These are phyloP conservation scores for Aristolochia fimbriata DNA, from an alignment of 164 flowering plant species.

Conservation along the genomic window DNA sequence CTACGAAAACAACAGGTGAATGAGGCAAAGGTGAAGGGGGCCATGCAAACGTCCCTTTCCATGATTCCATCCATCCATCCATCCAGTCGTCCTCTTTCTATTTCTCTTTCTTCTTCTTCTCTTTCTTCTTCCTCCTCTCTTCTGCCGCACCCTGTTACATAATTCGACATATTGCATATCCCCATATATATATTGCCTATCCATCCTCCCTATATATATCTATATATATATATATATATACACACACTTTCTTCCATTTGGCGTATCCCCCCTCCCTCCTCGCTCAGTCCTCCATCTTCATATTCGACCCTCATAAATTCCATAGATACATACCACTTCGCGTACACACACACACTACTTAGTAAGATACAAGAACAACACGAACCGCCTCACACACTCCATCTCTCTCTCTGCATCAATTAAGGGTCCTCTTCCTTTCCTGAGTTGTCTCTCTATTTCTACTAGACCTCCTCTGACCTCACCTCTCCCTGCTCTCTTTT, in stretches of 20 bases:
- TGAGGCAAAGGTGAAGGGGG: slow-evolving; percentile 32
- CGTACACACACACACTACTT: not conserved
- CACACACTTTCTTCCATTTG: slow-evolving; percentile 14
- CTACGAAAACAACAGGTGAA: slow-evolving; percentile 54
- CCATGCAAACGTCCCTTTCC: slow-evolving; percentile 78
- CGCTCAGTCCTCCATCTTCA: not conserved
- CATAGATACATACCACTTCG: not conserved
- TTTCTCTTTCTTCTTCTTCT: slow-evolving; percentile 15
- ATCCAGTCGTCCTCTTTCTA: no score
- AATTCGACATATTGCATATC: not conserved
- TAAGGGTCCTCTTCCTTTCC: not conserved
- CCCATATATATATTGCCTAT: no score
- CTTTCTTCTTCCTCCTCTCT: slow-evolving; percentile 45
- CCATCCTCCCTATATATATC: no score
- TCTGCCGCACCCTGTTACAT: slow-evolving; percentile 40
- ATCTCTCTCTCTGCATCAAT: not conserved
- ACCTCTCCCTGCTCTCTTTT: no score
- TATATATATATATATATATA: no score
- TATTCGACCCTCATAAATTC: not conserved
- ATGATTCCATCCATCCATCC: no score
- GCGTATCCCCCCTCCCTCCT: slow-evolving; percentile 16
- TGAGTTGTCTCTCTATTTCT: no score
- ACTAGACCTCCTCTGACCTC: no score
- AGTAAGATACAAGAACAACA: not conserved
- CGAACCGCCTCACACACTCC: not conserved